phyloP scores from a whole-genome alignment of 805 yeast genomes.

The Teunomyces stri region DNA sequence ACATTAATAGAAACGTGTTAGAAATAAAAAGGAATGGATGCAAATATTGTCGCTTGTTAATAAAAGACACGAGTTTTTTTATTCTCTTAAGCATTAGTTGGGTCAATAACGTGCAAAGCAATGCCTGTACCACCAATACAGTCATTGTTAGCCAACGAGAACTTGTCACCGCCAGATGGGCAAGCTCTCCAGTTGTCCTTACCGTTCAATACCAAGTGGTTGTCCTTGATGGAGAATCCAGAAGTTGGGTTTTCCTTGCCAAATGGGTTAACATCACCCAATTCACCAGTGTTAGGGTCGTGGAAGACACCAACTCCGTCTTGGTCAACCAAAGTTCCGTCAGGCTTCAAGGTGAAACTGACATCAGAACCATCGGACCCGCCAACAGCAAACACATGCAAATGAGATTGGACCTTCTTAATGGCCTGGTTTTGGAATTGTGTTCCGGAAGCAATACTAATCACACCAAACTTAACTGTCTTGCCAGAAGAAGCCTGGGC shows the following conservation, averaged over 20 bases:
- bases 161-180: conserved; percentile 26
- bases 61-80: not conserved
- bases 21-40: not conserved
- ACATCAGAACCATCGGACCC: conserved; percentile 28
- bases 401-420: conserved; percentile 28
- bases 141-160: conserved; percentile 23
- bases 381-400: conserved; percentile 34
- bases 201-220: conserved; percentile 34
- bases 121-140: conserved; percentile 30
- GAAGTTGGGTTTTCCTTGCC: conserved; percentile 32
- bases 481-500: conserved; percentile 6
- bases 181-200: conserved; percentile 38
- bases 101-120: conserved; percentile 19
- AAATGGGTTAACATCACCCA: conserved; percentile 32
- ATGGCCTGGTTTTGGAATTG: conserved; percentile 23
- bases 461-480: conserved; percentile 16
- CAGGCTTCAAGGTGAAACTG: conserved; percentile 21
- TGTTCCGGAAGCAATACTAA: conserved; percentile 24
- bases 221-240: conserved; percentile 39
- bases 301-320: conserved; percentile 27
- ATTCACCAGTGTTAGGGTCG: conserved; percentile 29
- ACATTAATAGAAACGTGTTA: not conserved
- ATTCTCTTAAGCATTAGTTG: conserved; percentile 5
- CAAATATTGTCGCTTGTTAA: not conserved
- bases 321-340: conserved; percentile 30